Evolutionary conservation across 352 stramenopile genomes (phyloP).

Genomic region (Pythium sp.): DNA sequence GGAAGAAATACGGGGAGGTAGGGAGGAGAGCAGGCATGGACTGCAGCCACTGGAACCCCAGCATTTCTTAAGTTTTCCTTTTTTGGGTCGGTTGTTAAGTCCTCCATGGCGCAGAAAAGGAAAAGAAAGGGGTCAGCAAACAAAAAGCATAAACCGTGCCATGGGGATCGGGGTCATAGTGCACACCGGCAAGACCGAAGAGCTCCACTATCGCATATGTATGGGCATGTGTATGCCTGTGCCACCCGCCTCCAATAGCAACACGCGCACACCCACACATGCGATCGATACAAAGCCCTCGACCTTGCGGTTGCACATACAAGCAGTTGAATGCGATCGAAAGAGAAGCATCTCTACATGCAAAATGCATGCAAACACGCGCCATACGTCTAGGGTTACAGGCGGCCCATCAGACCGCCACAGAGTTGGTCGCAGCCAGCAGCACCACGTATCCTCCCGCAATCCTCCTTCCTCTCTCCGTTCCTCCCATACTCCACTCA

Average conservation of each 20-base stretch:
- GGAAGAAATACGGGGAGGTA: constrained; percentile 23
- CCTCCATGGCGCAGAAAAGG: constrained; percentile 24
- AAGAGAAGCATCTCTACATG: background rate
- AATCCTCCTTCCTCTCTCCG: background rate
- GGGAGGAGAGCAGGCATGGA: constrained; percentile 19
- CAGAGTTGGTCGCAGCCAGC: constrained; percentile 7
- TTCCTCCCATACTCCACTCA: background rate
- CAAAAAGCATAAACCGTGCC: constrained; percentile 21
- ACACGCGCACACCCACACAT: background rate
- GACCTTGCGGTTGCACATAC: background rate
- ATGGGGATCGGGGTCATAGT: constrained; percentile 6
- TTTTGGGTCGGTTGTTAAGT: constrained; percentile 10
- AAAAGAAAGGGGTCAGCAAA: constrained; percentile 82
- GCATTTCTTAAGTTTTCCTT: constrained; percentile 67
- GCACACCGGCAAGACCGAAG: background rate
- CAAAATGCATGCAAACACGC: background rate
- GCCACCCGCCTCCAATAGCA: background rate
- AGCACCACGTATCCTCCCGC: constrained; percentile 2
- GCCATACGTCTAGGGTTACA: constrained; percentile 16
- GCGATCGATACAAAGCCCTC: background rate
- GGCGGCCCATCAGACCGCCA: constrained; percentile 13
- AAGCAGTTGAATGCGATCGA: background rate
- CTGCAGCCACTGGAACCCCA: constrained; percentile 49
- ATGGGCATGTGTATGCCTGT: background rate
- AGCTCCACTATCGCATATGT: constrained; percentile 1